Conservation (phyloP, 768 basidiomycete genomes). For the Infundibulicybe gibba region DNA sequence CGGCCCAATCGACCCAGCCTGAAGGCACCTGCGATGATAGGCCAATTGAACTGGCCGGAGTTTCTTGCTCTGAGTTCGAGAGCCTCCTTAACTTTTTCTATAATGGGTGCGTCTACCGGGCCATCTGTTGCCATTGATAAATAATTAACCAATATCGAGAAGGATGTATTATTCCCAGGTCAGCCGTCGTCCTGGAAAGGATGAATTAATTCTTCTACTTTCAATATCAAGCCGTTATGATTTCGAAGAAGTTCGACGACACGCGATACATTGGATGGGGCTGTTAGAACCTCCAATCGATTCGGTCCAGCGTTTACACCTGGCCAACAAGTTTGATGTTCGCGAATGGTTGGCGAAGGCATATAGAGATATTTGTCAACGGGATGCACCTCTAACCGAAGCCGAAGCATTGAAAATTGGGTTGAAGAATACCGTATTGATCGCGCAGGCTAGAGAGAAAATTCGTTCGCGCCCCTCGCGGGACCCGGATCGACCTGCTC, state of each 20-base stretch:
- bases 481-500: too few relatives aligned
- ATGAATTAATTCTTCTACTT: neutral
- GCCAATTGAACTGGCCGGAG: constrained; percentile 21
- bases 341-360: constrained; percentile 9
- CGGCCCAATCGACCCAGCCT: constrained; percentile 8
- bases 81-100: constrained; percentile 29
- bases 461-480: neutral
- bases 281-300: neutral
- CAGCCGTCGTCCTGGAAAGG: too few relatives aligned
- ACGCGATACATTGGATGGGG: neutral
- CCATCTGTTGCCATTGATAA: neutral
- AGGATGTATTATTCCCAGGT: too few relatives aligned
- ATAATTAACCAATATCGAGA: too few relatives aligned
- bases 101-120: constrained; percentile 16
- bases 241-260: neutral
- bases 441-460: neutral
- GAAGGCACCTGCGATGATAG: constrained; percentile 15
- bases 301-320: constrained; percentile 8
- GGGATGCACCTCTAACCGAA: neutral
- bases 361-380: constrained; percentile 3
- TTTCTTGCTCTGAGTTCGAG: constrained; percentile 25
- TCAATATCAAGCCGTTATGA: neutral
- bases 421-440: neutral
- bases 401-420: neutral
- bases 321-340: constrained; percentile 11